A percentile compares a stretch with the other conserved stretches of the same genome.
Evolutionary conservation across 257 asterid species (phyloP).

Genomic region (Anisodus acutangulus): DNA sequence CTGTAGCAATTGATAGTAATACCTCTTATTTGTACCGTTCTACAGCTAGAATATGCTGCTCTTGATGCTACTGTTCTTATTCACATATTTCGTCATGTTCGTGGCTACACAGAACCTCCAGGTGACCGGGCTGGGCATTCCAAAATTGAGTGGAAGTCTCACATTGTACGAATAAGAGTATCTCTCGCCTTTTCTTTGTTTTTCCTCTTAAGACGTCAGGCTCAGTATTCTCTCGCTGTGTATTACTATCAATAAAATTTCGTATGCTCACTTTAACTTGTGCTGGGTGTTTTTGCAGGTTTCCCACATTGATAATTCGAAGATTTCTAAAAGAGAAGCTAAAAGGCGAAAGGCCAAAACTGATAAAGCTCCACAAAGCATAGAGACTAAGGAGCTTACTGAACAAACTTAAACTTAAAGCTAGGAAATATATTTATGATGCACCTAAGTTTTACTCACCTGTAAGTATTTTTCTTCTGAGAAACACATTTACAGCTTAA

Average conservation of each 20-base stretch:
- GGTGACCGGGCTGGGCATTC: slow-evolving; percentile 51
- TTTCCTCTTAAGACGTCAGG: not conserved
- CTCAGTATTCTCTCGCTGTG: not conserved
- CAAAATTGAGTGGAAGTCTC: slow-evolving; percentile 88
- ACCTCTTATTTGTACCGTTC: not conserved
- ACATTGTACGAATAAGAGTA: slow-evolving; percentile 57
- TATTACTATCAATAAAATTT: not conserved
- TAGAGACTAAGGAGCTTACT: slow-evolving; percentile 17
- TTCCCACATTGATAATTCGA: slow-evolving; percentile 60
- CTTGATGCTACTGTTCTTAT: slow-evolving; percentile 94
- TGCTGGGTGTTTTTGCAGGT: slow-evolving; percentile 47
- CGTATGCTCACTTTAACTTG: not conserved
- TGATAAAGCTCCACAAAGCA: slow-evolving; percentile 16
- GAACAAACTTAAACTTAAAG: not conserved
- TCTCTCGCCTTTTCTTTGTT: slow-evolving; percentile 25
- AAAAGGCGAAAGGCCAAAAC: slow-evolving; percentile 30
- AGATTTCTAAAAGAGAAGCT: slow-evolving; percentile 42
- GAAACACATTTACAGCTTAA: slow-evolving; percentile 13
- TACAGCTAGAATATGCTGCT: slow-evolving; percentile 96
- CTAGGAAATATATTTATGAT: not conserved
- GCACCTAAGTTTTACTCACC: not conserved
- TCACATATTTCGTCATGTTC: slow-evolving; percentile 78
- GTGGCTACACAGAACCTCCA: slow-evolving; percentile 53
- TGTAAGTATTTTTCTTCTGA: not conserved
- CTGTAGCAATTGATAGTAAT: not conserved